These are phyloP conservation scores for Rubroboletus satanas DNA, from an alignment of 768 basidiomycete species.

Conservation along the genomic window DNA sequence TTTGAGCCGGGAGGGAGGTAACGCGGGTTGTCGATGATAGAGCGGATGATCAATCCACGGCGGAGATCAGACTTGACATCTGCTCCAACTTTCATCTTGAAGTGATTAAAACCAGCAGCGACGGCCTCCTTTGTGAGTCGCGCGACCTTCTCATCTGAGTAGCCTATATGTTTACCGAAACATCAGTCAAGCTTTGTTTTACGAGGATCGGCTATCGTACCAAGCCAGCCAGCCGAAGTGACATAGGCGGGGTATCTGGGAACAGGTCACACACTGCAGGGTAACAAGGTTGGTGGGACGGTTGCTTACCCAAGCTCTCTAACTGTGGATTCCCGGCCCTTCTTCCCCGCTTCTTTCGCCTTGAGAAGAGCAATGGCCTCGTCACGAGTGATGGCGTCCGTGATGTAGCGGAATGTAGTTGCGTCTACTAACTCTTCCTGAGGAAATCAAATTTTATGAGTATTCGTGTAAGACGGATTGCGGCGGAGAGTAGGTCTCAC, in stretches of 20 bases:
- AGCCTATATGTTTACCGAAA: slow-evolving; percentile 44
- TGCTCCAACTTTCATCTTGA: slow-evolving; percentile 98
- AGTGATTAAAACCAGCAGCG: slow-evolving; percentile 89
- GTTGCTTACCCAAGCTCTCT: slow-evolving; percentile 54
- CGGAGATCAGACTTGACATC: slow-evolving; percentile 78
- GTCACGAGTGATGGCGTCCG: slow-evolving; percentile 87
- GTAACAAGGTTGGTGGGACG: background rate
- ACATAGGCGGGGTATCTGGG: slow-evolving; percentile 88
- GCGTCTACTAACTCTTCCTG: slow-evolving; percentile 78
- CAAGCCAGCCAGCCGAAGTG: slow-evolving; percentile 91
- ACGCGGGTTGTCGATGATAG: slow-evolving; percentile 90
- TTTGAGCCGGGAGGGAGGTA: slow-evolving; percentile 61
- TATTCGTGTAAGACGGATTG: background rate
- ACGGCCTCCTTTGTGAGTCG: slow-evolving; percentile 85
- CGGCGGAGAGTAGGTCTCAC: slow-evolving; percentile 31
- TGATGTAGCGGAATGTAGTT: slow-evolving; percentile 83
- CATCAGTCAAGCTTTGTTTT: slow-evolving; percentile 7
- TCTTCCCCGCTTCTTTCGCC: slow-evolving; percentile 71
- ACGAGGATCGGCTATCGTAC: slow-evolving; percentile 29
- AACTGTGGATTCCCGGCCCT: slow-evolving; percentile 73
- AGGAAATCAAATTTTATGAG: background rate
- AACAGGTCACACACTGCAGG: background rate
- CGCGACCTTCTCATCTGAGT: slow-evolving; percentile 88
- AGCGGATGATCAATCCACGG: slow-evolving; percentile 84
- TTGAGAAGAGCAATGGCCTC: slow-evolving; percentile 84